Percentiles rank a stretch among this genome's conserved stretches.
These are phyloP conservation scores for Macrocystidia cucumis DNA, from an alignment of 1,284 basidiomycete genomes.

Conservation along the genomic window DNA sequence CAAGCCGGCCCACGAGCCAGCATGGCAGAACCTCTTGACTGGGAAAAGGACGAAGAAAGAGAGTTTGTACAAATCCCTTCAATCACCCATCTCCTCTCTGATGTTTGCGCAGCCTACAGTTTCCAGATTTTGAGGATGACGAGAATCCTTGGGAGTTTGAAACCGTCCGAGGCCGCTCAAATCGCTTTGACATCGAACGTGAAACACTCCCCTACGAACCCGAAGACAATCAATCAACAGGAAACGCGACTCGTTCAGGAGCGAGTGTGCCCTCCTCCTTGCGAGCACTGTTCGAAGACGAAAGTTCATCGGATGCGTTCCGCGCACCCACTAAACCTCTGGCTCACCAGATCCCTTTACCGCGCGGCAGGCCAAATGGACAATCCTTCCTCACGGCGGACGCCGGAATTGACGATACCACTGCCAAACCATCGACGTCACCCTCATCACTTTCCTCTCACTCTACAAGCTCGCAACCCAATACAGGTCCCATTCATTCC, in stretches of 20 bases:
- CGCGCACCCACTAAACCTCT: slow-evolving; percentile 31
- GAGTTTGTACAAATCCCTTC: slow-evolving; percentile 27
- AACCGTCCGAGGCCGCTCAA: slow-evolving; percentile 45
- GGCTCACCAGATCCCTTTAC: slow-evolving; percentile 1
- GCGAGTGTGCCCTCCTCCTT: slow-evolving; percentile 61
- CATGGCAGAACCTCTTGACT: slow-evolving; percentile 65
- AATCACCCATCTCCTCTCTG: slow-evolving; percentile 3
- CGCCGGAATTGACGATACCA: too few relatives aligned
- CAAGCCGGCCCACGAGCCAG: slow-evolving; percentile 77
- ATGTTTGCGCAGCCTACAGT: slow-evolving; percentile 21
- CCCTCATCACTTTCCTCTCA: too few relatives aligned
- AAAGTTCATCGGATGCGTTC: too few relatives aligned
- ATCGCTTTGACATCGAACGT: slow-evolving; percentile 14
- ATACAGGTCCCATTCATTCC: too few relatives aligned
- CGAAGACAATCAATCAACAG: slow-evolving; percentile 19
- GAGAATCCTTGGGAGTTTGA: slow-evolving; percentile 72
- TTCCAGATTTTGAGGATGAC: slow-evolving; percentile 24
- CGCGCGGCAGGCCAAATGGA: too few relatives aligned
- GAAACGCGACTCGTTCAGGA: slow-evolving; percentile 42
- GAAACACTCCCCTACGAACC: slow-evolving; percentile 12
- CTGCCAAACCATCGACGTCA: too few relatives aligned
- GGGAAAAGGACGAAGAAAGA: slow-evolving; percentile 59
- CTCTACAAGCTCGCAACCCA: too few relatives aligned
- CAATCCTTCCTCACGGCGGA: too few relatives aligned
- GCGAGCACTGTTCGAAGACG: slow-evolving; percentile 61